Conservation (phyloP, 2,329 filamentous ascomycete species). For the Sporothrix pallida region DNA sequence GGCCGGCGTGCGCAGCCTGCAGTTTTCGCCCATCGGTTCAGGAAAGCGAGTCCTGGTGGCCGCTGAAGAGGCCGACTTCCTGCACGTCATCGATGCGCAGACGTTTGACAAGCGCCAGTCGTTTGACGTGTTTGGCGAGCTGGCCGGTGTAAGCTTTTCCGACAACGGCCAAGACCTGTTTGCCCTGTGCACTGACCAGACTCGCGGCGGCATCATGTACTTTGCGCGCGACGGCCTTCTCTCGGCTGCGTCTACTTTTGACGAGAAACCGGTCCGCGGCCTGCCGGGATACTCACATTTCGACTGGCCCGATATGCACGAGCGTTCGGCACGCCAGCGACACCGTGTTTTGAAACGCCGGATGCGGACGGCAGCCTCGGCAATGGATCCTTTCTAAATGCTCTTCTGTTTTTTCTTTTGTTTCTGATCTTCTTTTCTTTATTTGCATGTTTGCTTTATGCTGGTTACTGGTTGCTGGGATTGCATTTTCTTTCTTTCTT, state of each 20-base stretch:
- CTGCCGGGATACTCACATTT: background rate
- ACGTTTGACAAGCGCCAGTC: constrained; percentile 70
- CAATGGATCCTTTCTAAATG: constrained; percentile 3
- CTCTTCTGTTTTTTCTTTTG: background rate
- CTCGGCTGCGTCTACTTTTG: constrained; percentile 44
- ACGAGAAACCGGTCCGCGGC: constrained; percentile 17
- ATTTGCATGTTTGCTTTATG: background rate
- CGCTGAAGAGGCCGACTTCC: constrained; percentile 75
- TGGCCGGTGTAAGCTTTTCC: constrained; percentile 70
- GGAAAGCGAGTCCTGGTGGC: constrained; percentile 71
- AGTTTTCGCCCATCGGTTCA: constrained; percentile 73
- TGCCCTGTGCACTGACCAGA: constrained; percentile 68
- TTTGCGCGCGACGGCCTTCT: constrained; percentile 58
- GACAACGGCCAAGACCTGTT: constrained; percentile 71
- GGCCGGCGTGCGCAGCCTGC: constrained; percentile 70
- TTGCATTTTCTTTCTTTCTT: background rate
- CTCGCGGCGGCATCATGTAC: constrained; percentile 70
- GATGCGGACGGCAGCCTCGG: background rate
- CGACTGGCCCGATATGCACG: constrained; percentile 10
- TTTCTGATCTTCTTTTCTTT: background rate
- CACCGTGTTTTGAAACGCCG: background rate
- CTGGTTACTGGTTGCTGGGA: background rate
- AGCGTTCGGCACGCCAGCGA: background rate
- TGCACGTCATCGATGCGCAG: constrained; percentile 72
- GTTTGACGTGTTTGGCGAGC: constrained; percentile 76